phyloP scores from a whole-genome alignment of 768 basidiomycete species.

The Kwoniella mangroviensis region DNA sequence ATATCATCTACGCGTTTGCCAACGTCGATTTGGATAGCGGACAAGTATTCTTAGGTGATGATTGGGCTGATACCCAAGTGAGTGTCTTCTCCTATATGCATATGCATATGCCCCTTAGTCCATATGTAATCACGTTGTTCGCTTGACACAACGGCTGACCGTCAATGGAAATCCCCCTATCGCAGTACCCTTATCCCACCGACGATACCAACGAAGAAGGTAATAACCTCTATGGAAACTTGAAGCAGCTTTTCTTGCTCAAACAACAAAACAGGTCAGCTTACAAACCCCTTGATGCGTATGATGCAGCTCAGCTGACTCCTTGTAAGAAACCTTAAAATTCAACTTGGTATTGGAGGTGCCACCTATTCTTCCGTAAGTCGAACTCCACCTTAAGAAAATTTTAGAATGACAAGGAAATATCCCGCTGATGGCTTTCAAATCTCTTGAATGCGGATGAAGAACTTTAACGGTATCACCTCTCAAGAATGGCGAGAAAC shows the following conservation, averaged over 20 bases:
- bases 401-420: background rate
- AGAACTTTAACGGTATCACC: slow-evolving; percentile 79
- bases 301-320: background rate
- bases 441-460: background rate
- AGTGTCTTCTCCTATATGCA: slow-evolving; percentile 10
- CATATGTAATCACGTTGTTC: too few relatives aligned
- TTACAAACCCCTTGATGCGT: slow-evolving; percentile 48
- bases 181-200: slow-evolving; percentile 73
- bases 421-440: background rate
- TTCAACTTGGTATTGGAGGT: slow-evolving; percentile 84
- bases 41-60: slow-evolving; percentile 83
- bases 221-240: slow-evolving; percentile 90
- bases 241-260: slow-evolving; percentile 88
- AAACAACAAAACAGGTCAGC: slow-evolving; percentile 76
- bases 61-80: slow-evolving; percentile 85
- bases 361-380: slow-evolving; percentile 61
- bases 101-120: too few relatives aligned
- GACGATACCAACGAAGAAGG: slow-evolving; percentile 83
- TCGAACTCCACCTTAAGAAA: background rate
- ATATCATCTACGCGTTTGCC: slow-evolving; percentile 90
- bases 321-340: slow-evolving; percentile 60
- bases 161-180: too few relatives aligned
- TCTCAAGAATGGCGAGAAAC: slow-evolving; percentile 67
- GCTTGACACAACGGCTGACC: too few relatives aligned
- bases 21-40: slow-evolving; percentile 81